These are phyloP conservation scores for Rachicladosporium sp. DNA, from an alignment of 2,329 filamentous ascomycete genomes.

Conservation along the genomic window DNA sequence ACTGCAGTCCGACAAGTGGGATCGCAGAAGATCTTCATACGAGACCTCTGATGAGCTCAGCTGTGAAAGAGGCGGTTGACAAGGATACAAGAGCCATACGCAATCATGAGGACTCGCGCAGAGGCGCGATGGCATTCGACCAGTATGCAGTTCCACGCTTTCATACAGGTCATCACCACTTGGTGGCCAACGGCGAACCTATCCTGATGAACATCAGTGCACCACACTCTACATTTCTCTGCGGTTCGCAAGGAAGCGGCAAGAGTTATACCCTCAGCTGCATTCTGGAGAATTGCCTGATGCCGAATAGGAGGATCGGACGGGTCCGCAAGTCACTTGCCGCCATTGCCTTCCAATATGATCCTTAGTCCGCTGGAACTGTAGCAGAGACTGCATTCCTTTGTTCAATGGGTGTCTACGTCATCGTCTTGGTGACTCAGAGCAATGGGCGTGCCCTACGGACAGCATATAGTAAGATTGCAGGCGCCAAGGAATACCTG, in stretches of 20 bases:
- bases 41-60: too few species aligned
- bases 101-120: too few species aligned
- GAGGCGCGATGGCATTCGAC: too few species aligned
- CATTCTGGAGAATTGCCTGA: slow-evolving; percentile 47
- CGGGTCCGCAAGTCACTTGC: slow-evolving; percentile 41
- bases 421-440: slow-evolving; percentile 37
- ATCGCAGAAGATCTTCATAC: too few species aligned
- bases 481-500: too few species aligned
- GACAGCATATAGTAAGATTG: too few species aligned
- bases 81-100: too few species aligned
- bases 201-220: slow-evolving; percentile 42
- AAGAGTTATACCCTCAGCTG: slow-evolving; percentile 50
- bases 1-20: too few species aligned
- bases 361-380: slow-evolving; percentile 32
- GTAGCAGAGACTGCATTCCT: slow-evolving; percentile 48
- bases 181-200: slow-evolving; percentile 12
- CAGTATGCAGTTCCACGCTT: too few species aligned
- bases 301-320: slow-evolving; percentile 30
- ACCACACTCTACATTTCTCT: slow-evolving; percentile 50
- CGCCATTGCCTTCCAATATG: slow-evolving; percentile 48
- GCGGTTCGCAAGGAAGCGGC: slow-evolving; percentile 50
- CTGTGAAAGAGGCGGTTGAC: too few species aligned
- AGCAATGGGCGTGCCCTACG: too few species aligned
- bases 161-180: neutral
- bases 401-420: slow-evolving; percentile 33